Percentiles rank a stretch among this genome's conserved stretches.
Evolutionary conservation across 495 filamentous ascomycete genomes (phyloP).

Genomic region (Tuber umbilicatum): DNA sequence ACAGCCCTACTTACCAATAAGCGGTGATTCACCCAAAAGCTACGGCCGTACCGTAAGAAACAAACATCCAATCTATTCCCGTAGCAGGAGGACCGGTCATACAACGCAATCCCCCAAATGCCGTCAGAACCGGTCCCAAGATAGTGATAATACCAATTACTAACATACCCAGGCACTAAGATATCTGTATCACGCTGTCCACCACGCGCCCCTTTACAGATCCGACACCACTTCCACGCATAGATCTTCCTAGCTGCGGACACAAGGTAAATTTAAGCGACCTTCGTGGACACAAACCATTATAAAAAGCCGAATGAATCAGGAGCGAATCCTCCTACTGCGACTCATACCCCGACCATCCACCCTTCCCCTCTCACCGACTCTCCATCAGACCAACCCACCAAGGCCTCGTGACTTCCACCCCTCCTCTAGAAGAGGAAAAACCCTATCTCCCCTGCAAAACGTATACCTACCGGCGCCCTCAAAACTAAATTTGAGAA

Average conservation of each 20-base stretch:
- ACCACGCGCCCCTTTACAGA: background rate
- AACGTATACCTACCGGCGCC: background rate
- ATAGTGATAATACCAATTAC: background rate
- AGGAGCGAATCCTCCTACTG: background rate
- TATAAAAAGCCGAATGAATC: background rate
- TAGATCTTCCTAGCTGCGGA: background rate
- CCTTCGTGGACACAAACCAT: background rate
- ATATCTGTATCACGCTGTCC: background rate
- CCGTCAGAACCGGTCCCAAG: background rate
- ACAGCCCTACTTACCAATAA: background rate
- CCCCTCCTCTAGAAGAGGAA: background rate
- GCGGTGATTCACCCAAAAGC: background rate
- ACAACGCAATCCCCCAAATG: background rate
- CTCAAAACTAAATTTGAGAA: background rate
- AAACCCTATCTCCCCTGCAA: background rate
- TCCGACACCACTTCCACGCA: background rate
- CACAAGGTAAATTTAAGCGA: background rate
- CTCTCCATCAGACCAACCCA: background rate
- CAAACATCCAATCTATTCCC: background rate
- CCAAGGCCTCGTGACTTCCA: background rate
- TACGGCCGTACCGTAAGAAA: background rate
- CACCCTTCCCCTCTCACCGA: background rate
- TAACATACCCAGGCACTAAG: background rate
- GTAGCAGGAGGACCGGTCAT: too few species aligned
- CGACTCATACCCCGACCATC: background rate